Conservation (phyloP, 1,139 yeast species). For the Wickerhamomyces sp. region DNA sequence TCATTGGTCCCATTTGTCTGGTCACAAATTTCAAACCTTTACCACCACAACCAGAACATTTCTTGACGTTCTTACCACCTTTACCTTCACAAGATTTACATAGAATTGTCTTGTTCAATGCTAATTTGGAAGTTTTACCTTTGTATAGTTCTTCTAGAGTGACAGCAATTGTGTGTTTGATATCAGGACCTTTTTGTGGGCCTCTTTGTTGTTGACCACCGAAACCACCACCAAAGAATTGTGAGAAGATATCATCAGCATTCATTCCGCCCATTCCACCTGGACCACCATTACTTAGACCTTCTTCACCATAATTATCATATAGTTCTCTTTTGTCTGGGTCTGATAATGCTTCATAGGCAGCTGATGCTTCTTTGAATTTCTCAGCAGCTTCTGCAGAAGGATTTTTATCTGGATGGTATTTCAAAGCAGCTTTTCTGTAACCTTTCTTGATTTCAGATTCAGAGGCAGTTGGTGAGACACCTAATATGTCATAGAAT, state of each 20-base stretch:
- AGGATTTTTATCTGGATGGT: constrained; percentile 93
- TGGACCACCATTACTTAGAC: constrained; percentile 68
- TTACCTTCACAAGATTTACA: constrained; percentile 90
- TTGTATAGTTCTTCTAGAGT: constrained; percentile 90
- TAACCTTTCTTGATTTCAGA: constrained; percentile 91
- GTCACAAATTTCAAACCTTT: constrained; percentile 89
- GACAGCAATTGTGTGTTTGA: constrained; percentile 81
- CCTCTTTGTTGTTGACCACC: constrained; percentile 75
- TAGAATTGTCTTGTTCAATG: constrained; percentile 84
- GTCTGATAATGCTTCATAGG: constrained; percentile 86
- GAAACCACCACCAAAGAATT: constrained; percentile 71
- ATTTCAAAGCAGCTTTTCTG: constrained; percentile 86
- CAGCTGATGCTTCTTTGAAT: constrained; percentile 86
- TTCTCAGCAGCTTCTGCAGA: constrained; percentile 93
- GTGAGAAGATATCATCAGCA: constrained; percentile 88
- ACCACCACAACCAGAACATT: constrained; percentile 85
- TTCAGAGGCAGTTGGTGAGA: constrained; percentile 71
- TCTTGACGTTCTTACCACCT: constrained; percentile 94
- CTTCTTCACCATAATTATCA: constrained; percentile 91
- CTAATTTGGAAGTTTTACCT: constrained; percentile 92
- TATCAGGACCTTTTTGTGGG: constrained; percentile 85
- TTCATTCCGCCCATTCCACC: constrained; percentile 67
- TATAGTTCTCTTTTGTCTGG: constrained; percentile 83
- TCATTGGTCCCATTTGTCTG: constrained; percentile 99
- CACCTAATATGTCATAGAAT: constrained; percentile 81